A percentile compares a stretch with the other conserved stretches of the same genome.
Conservation (phyloP, 2,329 filamentous ascomycete genomes). For the Cryoendolithus antarcticus region DNA sequence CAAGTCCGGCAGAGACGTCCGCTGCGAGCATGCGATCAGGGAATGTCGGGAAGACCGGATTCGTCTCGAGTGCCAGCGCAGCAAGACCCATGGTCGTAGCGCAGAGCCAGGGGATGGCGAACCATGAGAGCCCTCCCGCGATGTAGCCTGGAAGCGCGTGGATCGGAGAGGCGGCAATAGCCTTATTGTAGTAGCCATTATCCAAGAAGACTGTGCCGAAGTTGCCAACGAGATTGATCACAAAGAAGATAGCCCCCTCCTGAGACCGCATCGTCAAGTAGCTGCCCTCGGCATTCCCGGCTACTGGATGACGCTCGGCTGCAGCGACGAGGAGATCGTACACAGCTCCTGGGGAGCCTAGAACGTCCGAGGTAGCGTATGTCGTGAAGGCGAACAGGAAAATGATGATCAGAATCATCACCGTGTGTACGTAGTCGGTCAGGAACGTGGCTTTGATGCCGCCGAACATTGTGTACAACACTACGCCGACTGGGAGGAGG, state of each 20-base stretch:
- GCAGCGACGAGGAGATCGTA: slow-evolving; percentile 67
- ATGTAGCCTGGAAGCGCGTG: slow-evolving; percentile 82
- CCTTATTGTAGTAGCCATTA: slow-evolving; percentile 74
- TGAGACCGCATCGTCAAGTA: slow-evolving; percentile 78
- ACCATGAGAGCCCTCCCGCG: slow-evolving; percentile 77
- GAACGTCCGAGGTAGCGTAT: slow-evolving; percentile 58
- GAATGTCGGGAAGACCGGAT: slow-evolving; percentile 59
- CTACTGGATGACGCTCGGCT: slow-evolving; percentile 57
- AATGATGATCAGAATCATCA: slow-evolving; percentile 75
- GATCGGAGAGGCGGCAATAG: slow-evolving; percentile 74
- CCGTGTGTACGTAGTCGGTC: slow-evolving; percentile 76
- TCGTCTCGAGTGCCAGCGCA: slow-evolving; percentile 66
- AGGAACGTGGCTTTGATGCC: slow-evolving; percentile 82
- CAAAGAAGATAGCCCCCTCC: slow-evolving; percentile 75
- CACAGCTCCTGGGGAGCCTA: slow-evolving; percentile 65
- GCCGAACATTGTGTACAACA: slow-evolving; percentile 57
- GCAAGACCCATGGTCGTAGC: slow-evolving; percentile 81
- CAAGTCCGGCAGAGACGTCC: slow-evolving; percentile 72
- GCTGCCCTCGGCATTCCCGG: slow-evolving; percentile 66
- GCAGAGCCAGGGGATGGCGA: slow-evolving; percentile 81
- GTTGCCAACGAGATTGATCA: slow-evolving; percentile 74
- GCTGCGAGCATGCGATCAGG: slow-evolving; percentile 57
- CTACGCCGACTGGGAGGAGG: slow-evolving; percentile 64
- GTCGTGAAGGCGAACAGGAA: slow-evolving; percentile 73
- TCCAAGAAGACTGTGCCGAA: slow-evolving; percentile 77